phyloP scores from a whole-genome alignment of 1,284 basidiomycete species.

The Ceratobasidium sp. region DNA sequence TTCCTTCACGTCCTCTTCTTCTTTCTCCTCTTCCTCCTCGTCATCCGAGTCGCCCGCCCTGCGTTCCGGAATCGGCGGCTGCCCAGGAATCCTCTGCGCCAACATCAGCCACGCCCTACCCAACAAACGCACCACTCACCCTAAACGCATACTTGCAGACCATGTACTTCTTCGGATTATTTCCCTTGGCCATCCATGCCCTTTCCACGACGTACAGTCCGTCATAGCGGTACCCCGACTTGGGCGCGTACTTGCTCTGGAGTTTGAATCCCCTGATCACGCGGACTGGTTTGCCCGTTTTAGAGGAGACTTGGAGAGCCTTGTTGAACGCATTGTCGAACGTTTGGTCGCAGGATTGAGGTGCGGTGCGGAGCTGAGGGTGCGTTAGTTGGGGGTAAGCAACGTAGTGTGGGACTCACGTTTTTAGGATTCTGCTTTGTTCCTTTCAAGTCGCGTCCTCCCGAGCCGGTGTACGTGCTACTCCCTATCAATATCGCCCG shows the following conservation, averaged over 20 bases:
- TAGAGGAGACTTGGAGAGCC: conserved; percentile 69
- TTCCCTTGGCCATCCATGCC: conserved; percentile 72
- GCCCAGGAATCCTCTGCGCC: conserved; percentile 65
- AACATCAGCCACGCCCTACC: not conserved
- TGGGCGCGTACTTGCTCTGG: conserved; percentile 69
- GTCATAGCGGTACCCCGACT: conserved; percentile 85
- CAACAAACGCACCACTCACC: conserved; percentile 53
- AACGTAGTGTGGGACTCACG: conserved; percentile 52
- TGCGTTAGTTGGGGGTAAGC: conserved; percentile 25
- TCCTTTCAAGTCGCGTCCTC: conserved; percentile 81
- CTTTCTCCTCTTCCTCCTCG: conserved; percentile 1
- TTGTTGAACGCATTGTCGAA: conserved; percentile 76
- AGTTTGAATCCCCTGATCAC: conserved; percentile 84
- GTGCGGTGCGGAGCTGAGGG: conserved; percentile 77
- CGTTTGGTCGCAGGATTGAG: conserved; percentile 77
- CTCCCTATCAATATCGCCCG: conserved; percentile 52
- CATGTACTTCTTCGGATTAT: conserved; percentile 66
- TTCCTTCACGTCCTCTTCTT: not conserved
- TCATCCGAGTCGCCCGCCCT: conserved; percentile 34
- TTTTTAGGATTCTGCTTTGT: conserved; percentile 79
- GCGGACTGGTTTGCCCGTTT: conserved; percentile 77
- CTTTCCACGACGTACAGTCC: conserved; percentile 80
- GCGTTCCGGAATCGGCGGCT: conserved; percentile 61
- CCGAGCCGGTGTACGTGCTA: conserved; percentile 54
- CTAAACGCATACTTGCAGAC: conserved; percentile 83